Conservation (phyloP, 371 early-diverging fungal genomes). For the Mucor sp. region DNA sequence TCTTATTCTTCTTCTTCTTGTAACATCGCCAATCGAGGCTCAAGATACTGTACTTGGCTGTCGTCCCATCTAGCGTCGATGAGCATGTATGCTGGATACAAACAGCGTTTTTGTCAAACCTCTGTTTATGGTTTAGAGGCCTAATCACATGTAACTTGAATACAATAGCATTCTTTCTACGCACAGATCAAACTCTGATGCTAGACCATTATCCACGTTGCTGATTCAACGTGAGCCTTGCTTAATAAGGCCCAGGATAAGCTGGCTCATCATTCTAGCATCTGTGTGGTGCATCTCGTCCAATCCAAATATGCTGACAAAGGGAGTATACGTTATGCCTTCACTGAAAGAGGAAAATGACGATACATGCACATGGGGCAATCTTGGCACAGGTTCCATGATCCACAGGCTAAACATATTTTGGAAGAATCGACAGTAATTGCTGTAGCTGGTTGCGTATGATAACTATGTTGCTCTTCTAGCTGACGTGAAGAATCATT, state of each 20-base stretch:
- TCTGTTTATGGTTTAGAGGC: background rate
- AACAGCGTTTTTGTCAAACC: background rate
- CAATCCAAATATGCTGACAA: no score
- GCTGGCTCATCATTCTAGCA: no score
- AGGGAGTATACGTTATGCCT: no score
- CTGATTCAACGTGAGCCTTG: background rate
- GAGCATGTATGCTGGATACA: background rate
- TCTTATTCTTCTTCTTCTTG: background rate
- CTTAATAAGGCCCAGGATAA: background rate
- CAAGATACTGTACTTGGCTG: background rate
- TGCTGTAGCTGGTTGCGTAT: no score
- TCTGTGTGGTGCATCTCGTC: no score
- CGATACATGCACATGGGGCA: no score
- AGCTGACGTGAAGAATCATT: no score
- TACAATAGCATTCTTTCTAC: background rate
- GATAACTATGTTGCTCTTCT: no score
- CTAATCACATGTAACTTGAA: background rate
- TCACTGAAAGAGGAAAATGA: no score
- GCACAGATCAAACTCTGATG: background rate
- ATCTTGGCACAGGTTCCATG: no score
- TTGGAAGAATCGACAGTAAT: no score
- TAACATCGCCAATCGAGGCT: background rate
- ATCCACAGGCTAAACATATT: no score
- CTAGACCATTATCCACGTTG: background rate
- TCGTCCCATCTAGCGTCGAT: background rate